Evolutionary conservation across 1,284 basidiomycete genomes (phyloP), one percentile per base, ranked within the genome.

Genomic region (Boletus smithii): DNA sequence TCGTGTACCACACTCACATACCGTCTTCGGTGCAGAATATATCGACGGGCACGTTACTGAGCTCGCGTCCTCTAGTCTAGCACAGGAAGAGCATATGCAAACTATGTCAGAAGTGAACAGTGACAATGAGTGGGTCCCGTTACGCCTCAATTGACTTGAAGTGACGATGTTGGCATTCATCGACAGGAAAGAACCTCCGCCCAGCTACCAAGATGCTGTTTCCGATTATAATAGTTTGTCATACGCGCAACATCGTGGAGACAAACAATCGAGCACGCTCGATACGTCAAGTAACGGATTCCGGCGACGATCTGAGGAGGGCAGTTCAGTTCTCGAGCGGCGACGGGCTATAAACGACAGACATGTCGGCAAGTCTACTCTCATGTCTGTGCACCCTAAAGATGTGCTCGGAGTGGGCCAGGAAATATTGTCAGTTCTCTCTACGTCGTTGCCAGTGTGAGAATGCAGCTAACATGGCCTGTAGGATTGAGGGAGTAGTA

Each of bases 171-270:
- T 24, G 8, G 7, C 3, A 3, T 5, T 17, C 14, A 40, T 51
- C 7, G 46, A 48, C 16, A 18, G 14, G 8, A 35, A 46, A 6
- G 48, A 46, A 16, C 42, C 44, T 31, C 48, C 48, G 5, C 58
- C 48, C n/a, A 58, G 46, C 20, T 55, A 58, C 10, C n/a, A 60
- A 18, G 53, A 58, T 8, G 32, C 24, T 8, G 10, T 37, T 24
- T 34, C 40, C 14, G 5, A 32, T 14, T 20, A 32, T 10, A 8
- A 43, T 2, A 0, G n/a, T n/a, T n/a, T n/a, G 2, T 14, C 14
- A 17, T 10, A 22, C 4, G 11, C 16, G 3, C 42, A 34, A 23
- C 18, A 17, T 8, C 2, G 1, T 8, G 31, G 11, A 4, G 54
- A 42, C 20, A 11, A 42, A 6, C 42, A 54, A 22, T 40, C 30